phyloP scores from a whole-genome alignment of 768 basidiomycete genomes.

The Calocybe indica region DNA sequence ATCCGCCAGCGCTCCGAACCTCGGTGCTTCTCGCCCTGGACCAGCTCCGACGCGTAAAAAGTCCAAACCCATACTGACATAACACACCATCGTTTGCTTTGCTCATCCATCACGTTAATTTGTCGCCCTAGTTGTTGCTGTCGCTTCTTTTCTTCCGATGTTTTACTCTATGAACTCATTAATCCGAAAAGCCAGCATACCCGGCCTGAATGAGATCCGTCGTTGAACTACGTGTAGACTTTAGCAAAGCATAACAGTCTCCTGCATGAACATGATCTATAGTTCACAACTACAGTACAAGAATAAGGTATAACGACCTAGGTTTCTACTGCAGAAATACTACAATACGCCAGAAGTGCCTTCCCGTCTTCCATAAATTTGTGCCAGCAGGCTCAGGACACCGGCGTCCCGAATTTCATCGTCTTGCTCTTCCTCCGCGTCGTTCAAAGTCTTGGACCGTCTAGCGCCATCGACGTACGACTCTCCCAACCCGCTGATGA shows the following conservation, averaged over 20 bases:
- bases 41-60: constrained; percentile 12
- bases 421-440: constrained; percentile 56
- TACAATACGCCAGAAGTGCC: constrained; percentile 43
- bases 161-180: too few species aligned
- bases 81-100: constrained; percentile 1
- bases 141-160: too few species aligned
- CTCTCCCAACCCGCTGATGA: constrained; percentile 58
- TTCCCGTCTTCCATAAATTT: constrained; percentile 72
- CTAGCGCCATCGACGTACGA: constrained; percentile 72
- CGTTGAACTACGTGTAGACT: too few species aligned
- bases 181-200: too few species aligned
- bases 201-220: too few species aligned
- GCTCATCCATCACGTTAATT: too few species aligned
- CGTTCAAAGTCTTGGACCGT: constrained; percentile 30
- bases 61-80: constrained; percentile 24
- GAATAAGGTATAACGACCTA: too few species aligned
- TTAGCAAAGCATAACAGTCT: too few species aligned
- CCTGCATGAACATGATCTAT: too few species aligned
- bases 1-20: constrained; percentile 19
- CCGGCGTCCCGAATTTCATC: constrained; percentile 73
- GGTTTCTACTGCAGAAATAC: not conserved
- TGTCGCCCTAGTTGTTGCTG: too few species aligned
- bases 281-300: too few species aligned
- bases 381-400: constrained; percentile 77
- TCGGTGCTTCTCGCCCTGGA: constrained; percentile 16